Conservation (phyloP, 805 yeast genomes). For the Hanseniaspora lindneri region DNA sequence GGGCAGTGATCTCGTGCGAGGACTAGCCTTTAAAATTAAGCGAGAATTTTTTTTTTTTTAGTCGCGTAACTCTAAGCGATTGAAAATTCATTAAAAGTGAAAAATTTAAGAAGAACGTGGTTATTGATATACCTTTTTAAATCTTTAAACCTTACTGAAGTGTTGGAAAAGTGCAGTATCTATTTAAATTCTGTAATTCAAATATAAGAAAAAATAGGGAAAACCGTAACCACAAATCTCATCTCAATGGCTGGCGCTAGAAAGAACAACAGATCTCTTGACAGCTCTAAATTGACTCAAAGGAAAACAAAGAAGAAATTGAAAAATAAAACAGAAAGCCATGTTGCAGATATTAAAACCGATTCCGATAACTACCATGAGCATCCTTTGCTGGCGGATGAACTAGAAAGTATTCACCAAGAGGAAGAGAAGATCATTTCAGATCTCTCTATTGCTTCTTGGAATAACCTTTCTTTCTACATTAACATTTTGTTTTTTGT, state of each 20-base stretch:
- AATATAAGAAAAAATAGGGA: too few relatives aligned
- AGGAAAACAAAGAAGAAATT: conserved; percentile 4
- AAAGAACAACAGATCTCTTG: not conserved
- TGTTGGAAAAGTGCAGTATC: too few relatives aligned
- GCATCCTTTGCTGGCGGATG: not conserved
- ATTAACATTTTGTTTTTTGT: not conserved
- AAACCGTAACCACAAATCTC: too few relatives aligned
- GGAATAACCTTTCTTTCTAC: not conserved
- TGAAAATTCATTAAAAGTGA: too few relatives aligned
- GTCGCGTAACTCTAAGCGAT: too few relatives aligned
- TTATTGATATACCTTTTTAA: too few relatives aligned
- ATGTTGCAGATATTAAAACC: not conserved
- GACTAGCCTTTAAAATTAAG: too few relatives aligned
- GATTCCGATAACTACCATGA: not conserved
- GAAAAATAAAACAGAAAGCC: not conserved
- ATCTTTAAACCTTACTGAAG: too few relatives aligned
- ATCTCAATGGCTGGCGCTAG: conserved; percentile 1
- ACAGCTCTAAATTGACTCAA: not conserved
- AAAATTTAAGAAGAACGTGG: too few relatives aligned
- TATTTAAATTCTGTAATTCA: too few relatives aligned
- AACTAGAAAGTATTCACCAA: not conserved
- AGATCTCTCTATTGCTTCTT: not conserved
- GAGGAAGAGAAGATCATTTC: not conserved
- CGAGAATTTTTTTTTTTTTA: too few relatives aligned
- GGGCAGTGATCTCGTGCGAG: too few relatives aligned